phyloP scores from a whole-genome alignment of 2,329 filamentous ascomycete genomes.

The Hymenotorrendiella dingleyae region DNA sequence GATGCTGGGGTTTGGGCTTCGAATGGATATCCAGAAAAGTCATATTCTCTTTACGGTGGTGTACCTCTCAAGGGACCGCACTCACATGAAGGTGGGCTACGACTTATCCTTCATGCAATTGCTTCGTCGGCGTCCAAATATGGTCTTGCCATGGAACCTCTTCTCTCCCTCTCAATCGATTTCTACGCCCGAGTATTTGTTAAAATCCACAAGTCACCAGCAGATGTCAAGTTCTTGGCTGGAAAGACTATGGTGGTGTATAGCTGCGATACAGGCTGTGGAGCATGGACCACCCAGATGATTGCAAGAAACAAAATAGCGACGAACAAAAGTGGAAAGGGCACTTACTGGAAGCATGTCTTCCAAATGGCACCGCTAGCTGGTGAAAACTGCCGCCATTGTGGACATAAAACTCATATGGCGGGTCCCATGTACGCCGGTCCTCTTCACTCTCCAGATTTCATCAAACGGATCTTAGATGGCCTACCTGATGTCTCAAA shows the following conservation, averaged over 20 bases:
- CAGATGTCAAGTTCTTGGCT: constrained; percentile 82
- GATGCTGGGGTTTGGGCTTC: constrained; percentile 95
- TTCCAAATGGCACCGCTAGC: constrained; percentile 66
- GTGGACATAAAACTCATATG: constrained; percentile 78
- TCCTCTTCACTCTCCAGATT: constrained; percentile 75
- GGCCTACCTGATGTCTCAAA: constrained; percentile 62
- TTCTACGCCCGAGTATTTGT: constrained; percentile 92
- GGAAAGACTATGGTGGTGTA: constrained; percentile 92
- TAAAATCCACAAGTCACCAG: constrained; percentile 69
- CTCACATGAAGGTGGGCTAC: constrained; percentile 84
- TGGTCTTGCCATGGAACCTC: constrained; percentile 80
- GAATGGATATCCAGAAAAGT: constrained; percentile 89
- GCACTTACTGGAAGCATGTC: constrained; percentile 70
- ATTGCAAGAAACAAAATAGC: constrained; percentile 63
- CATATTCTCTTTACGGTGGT: constrained; percentile 89
- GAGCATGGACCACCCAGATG: constrained; percentile 81
- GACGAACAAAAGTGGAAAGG: constrained; percentile 63
- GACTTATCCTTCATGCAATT: constrained; percentile 78
- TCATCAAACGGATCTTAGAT: constrained; percentile 72
- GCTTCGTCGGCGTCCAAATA: constrained; percentile 77
- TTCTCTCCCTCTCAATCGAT: constrained; percentile 90
- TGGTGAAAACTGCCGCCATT: constrained; percentile 69
- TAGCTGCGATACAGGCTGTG: constrained; percentile 84
- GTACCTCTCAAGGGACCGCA: constrained; percentile 77
- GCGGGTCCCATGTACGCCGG: constrained; percentile 94